These are phyloP conservation scores for Eutrema salsugineum DNA, from an alignment of 441 rosid species.

Conservation along the genomic window DNA sequence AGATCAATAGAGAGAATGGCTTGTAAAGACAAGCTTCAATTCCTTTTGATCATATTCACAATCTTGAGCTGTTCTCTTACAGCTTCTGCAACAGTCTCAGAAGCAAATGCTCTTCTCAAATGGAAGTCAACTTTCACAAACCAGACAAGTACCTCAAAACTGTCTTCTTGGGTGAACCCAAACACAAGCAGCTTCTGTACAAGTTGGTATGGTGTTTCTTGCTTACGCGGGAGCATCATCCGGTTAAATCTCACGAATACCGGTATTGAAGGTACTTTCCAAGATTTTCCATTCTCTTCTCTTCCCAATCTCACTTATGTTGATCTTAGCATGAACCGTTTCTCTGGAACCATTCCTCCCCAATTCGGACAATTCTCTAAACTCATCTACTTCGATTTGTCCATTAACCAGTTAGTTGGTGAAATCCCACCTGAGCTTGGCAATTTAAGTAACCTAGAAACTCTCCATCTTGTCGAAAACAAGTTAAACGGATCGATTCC, in stretches of 20 bases:
- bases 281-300: constrained; percentile 31
- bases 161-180: constrained; percentile 41
- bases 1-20: constrained; percentile 1
- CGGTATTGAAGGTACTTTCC: constrained; percentile 37
- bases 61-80: constrained; percentile 16
- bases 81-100: constrained; percentile 25
- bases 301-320: constrained; percentile 33
- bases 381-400: constrained; percentile 30
- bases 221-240: constrained; percentile 18
- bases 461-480: constrained; percentile 40
- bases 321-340: constrained; percentile 27
- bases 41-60: constrained; percentile 17
- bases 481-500: constrained; percentile 37
- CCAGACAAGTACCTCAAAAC: constrained; percentile 31
- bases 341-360: constrained; percentile 32
- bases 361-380: constrained; percentile 28
- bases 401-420: constrained; percentile 36
- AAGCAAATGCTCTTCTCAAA: constrained; percentile 40
- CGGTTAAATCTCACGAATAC: constrained; percentile 34
- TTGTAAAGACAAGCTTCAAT: not conserved
- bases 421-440: constrained; percentile 40
- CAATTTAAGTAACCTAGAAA: constrained; percentile 25
- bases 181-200: constrained; percentile 28
- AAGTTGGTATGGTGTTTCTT: constrained; percentile 36
- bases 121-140: constrained; percentile 46